Evolutionary conservation across 306 rosid species (phyloP).

Genomic region (Glycine latifolia): DNA sequence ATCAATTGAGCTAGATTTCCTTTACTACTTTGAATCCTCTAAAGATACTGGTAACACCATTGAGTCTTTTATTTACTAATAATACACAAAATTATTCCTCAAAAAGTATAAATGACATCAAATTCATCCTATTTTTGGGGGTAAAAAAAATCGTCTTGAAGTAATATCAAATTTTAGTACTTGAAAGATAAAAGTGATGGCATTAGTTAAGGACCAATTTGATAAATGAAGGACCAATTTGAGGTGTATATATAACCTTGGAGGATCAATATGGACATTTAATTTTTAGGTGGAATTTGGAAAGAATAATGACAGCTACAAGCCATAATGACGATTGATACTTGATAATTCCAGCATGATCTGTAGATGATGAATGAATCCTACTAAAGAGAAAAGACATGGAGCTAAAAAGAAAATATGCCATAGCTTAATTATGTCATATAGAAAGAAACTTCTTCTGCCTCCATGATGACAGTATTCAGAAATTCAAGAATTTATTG

Average conservation of each 20-base stretch:
- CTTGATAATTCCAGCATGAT: neutral
- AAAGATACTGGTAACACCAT: neutral
- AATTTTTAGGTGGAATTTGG: neutral
- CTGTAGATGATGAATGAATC: slow-evolving; percentile 13
- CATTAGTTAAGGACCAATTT: neutral
- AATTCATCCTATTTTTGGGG: neutral
- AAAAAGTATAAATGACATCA: neutral
- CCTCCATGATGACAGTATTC: neutral
- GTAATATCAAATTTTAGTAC: neutral
- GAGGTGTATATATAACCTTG: neutral
- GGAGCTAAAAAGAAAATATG: neutral
- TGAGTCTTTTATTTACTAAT: neutral
- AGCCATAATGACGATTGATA: neutral
- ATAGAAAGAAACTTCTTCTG: neutral
- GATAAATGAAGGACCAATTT: neutral
- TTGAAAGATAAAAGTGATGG: neutral
- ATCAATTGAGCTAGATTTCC: no score
- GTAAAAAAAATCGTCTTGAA: no score
- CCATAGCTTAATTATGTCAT: neutral
- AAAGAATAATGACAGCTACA: neutral
- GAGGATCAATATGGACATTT: neutral
- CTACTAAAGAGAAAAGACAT: neutral
- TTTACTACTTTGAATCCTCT: neutral
- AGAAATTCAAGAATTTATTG: neutral
- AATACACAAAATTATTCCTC: neutral